Conservation (phyloP, 164 flowering plant genomes). For the Vitis rotundifolia region DNA sequence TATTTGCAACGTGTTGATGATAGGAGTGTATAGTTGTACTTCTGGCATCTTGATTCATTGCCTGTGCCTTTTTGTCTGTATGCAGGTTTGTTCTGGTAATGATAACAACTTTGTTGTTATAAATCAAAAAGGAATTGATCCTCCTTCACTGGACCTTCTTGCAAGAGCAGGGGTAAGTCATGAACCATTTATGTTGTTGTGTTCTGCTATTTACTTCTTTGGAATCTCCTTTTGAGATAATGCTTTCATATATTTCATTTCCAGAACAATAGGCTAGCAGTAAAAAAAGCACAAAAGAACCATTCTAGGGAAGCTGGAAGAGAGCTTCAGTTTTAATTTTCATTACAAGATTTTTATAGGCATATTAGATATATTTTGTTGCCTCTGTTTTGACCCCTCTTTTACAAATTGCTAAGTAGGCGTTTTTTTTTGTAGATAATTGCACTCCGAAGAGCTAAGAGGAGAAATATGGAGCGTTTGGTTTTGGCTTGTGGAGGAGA, state of each 20-base stretch:
- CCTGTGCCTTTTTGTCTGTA: neutral
- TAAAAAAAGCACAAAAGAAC: too few relatives aligned
- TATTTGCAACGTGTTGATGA: neutral
- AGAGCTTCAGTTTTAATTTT: too few relatives aligned
- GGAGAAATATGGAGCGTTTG: slow-evolving; percentile 94
- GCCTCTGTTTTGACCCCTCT: neutral
- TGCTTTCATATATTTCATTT: too few relatives aligned
- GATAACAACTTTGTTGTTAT: slow-evolving; percentile 86
- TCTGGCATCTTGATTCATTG: neutral
- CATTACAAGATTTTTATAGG: too few relatives aligned
- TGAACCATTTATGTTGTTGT: neutral
- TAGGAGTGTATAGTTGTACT: neutral
- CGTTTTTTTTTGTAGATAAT: slow-evolving; percentile 52
- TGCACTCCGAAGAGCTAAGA: slow-evolving; percentile 95
- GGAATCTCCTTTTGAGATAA: too few relatives aligned
- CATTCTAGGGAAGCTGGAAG: too few relatives aligned
- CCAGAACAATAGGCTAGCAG: too few relatives aligned
- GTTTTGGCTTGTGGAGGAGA: slow-evolving; percentile 99
- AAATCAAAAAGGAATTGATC: slow-evolving; percentile 98
- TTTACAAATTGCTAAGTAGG: neutral
- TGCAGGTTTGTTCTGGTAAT: slow-evolving; percentile 85
- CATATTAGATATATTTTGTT: neutral
- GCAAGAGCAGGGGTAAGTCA: slow-evolving; percentile 90
- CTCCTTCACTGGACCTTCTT: slow-evolving; percentile 92
- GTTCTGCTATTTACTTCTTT: neutral